A percentile compares a stretch with the other conserved stretches of the same genome.
phyloP scores from a whole-genome alignment of 78 protist genomes.

The Chrysochromulina parva region DNA sequence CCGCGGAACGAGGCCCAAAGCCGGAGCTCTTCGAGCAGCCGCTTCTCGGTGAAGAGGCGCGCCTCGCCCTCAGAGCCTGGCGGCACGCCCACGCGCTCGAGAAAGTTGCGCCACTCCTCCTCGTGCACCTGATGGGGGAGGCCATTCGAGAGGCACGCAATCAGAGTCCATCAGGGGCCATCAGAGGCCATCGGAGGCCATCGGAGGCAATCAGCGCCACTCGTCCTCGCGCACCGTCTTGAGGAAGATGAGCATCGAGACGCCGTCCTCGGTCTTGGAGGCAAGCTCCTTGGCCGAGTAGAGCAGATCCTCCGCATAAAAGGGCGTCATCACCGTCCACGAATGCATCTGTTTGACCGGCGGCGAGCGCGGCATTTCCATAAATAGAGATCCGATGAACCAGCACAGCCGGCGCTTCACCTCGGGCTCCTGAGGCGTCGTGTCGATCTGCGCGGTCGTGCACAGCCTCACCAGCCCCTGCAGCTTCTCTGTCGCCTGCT shows the following conservation, averaged over 20 bases:
- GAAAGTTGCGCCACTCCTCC: slow-evolving; percentile 21
- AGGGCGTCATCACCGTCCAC: slow-evolving; percentile 31
- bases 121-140: background rate
- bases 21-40: background rate
- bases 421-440: background rate
- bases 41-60: background rate
- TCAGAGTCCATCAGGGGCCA: too few relatives aligned
- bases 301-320: slow-evolving; percentile 33
- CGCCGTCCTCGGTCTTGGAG: background rate
- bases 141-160: background rate
- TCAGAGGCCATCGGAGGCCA: too few relatives aligned
- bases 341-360: background rate
- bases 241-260: background rate
- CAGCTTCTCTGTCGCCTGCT: background rate
- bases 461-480: background rate
- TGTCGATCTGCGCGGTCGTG: background rate
- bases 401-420: slow-evolving; percentile 1
- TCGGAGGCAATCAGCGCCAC: too few relatives aligned
- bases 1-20: slow-evolving; percentile 37
- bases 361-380: slow-evolving; percentile 38
- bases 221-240: background rate
- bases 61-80: background rate
- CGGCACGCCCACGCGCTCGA: background rate
- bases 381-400: slow-evolving; percentile 39
- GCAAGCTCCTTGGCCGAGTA: background rate